Conservation (phyloP, 371 early-diverging fungal species). For the Fennellomyces sp. region DNA sequence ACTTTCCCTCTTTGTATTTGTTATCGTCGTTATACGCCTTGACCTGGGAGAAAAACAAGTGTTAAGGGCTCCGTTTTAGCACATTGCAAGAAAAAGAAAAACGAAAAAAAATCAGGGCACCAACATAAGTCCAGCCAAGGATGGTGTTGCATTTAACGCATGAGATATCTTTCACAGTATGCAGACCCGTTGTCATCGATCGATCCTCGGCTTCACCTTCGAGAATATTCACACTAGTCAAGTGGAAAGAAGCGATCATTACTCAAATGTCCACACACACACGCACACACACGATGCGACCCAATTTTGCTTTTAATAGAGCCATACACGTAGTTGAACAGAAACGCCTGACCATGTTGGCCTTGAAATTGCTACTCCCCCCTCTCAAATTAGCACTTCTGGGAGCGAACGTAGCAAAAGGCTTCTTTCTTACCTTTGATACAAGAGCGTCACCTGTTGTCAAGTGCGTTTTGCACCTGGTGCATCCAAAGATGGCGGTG, state of each 20-base stretch:
- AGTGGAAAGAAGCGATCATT: neutral
- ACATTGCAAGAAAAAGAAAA: neutral
- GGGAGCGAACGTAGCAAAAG: too few relatives aligned
- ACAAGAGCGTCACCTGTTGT: constrained; percentile 67
- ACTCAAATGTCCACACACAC: neutral
- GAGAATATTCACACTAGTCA: constrained; percentile 60
- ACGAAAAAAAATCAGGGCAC: constrained; percentile 9
- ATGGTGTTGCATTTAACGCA: constrained; percentile 61
- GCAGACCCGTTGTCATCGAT: constrained; percentile 72
- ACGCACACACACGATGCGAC: neutral
- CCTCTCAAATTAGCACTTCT: too few relatives aligned
- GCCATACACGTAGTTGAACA: constrained; percentile 65
- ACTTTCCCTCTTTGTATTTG: constrained; percentile 79
- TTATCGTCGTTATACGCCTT: constrained; percentile 65
- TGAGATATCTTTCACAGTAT: constrained; percentile 68
- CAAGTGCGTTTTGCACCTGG: constrained; percentile 74
- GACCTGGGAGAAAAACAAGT: constrained; percentile 30
- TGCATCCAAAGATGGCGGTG: constrained; percentile 64
- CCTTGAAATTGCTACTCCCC: constrained; percentile 77
- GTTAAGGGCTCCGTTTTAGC: neutral
- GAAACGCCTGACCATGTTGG: constrained; percentile 66
- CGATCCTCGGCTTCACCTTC: constrained; percentile 62
- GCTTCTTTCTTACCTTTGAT: constrained; percentile 61
- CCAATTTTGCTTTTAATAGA: too few relatives aligned
- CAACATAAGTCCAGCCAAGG: constrained; percentile 78